Conservation (phyloP, 495 filamentous ascomycete species). For the Mycothermus thermophilus region DNA sequence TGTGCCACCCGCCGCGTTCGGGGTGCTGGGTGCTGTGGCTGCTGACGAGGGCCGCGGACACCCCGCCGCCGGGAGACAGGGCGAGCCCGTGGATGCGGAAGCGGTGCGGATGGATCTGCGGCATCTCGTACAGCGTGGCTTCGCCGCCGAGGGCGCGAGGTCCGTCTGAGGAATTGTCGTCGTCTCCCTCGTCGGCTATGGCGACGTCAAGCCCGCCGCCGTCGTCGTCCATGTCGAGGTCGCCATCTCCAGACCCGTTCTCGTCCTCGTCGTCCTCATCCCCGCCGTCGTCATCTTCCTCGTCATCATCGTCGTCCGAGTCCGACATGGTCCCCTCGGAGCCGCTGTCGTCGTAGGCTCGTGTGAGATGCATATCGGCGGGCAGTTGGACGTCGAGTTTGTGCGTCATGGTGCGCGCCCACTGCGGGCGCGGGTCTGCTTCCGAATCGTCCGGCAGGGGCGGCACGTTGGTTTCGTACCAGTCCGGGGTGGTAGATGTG, state of each 20-base stretch:
- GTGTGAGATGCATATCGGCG: constrained; percentile 13
- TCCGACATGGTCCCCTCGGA: constrained; percentile 8
- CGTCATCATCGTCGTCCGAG: constrained; percentile 10
- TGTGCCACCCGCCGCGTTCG: constrained; percentile 31
- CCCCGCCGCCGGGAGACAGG: constrained; percentile 29
- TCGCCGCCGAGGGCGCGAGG: too few species aligned
- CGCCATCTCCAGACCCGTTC: constrained; percentile 8
- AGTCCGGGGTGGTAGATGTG: constrained; percentile 28
- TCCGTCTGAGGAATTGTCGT: constrained; percentile 5
- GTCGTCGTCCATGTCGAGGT: too few species aligned
- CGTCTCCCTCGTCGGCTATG: too few species aligned
- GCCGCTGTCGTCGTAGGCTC: constrained; percentile 11
- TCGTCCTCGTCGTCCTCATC: constrained; percentile 13
- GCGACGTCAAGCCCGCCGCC: too few species aligned
- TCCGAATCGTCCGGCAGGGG: constrained; percentile 9
- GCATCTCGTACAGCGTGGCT: constrained; percentile 16
- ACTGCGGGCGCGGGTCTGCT: constrained; percentile 17
- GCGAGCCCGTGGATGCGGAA: constrained; percentile 33
- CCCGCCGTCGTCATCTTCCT: constrained; percentile 9
- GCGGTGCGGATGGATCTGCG: constrained; percentile 28
- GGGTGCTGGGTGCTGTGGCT: constrained; percentile 25
- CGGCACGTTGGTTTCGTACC: constrained; percentile 32
- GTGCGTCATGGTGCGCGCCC: constrained; percentile 28
- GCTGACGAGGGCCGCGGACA: constrained; percentile 25
- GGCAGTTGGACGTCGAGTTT: constrained; percentile 24